Evolutionary conservation across 768 basidiomycete species (phyloP).

Genomic region (Kockovaella imperatae): DNA sequence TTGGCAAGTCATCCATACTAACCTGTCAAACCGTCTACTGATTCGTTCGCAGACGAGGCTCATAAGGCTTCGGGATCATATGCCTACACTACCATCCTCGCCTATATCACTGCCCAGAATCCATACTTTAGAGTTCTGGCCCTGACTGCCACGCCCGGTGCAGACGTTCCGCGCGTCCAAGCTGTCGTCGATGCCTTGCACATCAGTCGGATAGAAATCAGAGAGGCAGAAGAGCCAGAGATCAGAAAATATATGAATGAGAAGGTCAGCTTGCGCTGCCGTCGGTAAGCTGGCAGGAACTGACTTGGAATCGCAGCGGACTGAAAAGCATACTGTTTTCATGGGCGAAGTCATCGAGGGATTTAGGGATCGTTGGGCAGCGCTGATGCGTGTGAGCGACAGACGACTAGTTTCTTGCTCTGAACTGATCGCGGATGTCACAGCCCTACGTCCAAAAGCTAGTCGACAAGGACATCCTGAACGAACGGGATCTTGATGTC

Average conservation of each 20-base stretch:
- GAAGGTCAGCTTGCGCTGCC: constrained; percentile 55
- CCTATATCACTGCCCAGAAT: constrained; percentile 87
- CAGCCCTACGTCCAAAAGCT: constrained; percentile 38
- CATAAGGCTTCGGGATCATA: constrained; percentile 90
- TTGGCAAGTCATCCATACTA: constrained; percentile 53
- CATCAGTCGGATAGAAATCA: constrained; percentile 88
- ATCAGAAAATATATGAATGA: constrained; percentile 75
- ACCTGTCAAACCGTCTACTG: not conserved
- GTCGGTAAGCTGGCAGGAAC: not conserved
- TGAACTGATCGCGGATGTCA: not conserved
- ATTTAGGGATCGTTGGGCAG: constrained; percentile 61
- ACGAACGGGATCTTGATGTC: constrained; percentile 49
- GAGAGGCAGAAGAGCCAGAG: constrained; percentile 84
- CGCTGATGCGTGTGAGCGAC: constrained; percentile 61
- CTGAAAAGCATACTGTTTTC: constrained; percentile 67
- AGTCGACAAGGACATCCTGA: constrained; percentile 33
- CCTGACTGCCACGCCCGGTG: constrained; percentile 88
- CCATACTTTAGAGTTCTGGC: constrained; percentile 88
- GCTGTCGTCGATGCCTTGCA: constrained; percentile 83
- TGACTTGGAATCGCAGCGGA: constrained; percentile 49
- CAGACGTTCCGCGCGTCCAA: constrained; percentile 79
- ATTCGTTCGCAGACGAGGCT: constrained; percentile 64
- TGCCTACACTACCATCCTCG: constrained; percentile 79
- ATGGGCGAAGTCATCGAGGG: constrained; percentile 62
- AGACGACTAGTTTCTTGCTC: not conserved